Evolutionary conservation across 192 early-diverging fungal species (phyloP).

Genomic region (Coemansia brasiliensis): DNA sequence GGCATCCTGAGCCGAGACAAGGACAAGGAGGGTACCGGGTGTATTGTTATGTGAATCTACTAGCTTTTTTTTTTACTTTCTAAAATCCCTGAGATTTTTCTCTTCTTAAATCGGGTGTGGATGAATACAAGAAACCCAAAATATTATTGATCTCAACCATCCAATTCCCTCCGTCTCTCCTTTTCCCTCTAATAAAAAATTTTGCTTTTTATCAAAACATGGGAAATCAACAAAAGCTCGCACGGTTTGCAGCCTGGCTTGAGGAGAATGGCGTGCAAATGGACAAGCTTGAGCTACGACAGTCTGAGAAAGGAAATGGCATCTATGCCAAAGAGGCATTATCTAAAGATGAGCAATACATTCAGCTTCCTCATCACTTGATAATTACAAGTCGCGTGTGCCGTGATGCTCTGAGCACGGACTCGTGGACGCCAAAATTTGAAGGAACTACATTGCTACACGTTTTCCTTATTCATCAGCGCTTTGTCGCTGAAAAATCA

Average conservation of each 20-base stretch:
- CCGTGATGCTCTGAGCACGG: constrained; percentile 17
- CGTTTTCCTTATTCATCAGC: constrained; percentile 59
- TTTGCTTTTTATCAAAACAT: too few species aligned
- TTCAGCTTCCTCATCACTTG: constrained; percentile 57
- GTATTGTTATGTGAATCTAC: constrained; percentile 48
- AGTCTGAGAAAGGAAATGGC: constrained; percentile 39
- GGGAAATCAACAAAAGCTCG: constrained; percentile 9
- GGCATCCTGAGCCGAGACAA: constrained; percentile 36
- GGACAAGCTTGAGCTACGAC: constrained; percentile 32
- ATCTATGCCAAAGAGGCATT: constrained; percentile 53
- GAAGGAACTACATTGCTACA: constrained; percentile 49
- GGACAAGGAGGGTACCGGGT: constrained; percentile 34
- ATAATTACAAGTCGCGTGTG: constrained; percentile 56
- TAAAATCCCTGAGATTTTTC: too few species aligned
- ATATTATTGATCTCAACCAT: too few species aligned
- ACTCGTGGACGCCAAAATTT: constrained; percentile 14
- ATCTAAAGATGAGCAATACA: constrained; percentile 46
- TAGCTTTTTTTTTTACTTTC: too few species aligned
- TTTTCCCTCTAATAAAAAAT: too few species aligned
- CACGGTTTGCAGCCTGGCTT: constrained; percentile 43
- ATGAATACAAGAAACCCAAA: too few species aligned
- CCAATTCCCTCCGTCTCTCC: too few species aligned
- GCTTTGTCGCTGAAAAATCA: constrained; percentile 22
- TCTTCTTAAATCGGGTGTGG: too few species aligned
- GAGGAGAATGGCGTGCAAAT: constrained; percentile 44